Conservation (phyloP, 148 eudicot genomes). For the Rhododendron kiyosumense region DNA sequence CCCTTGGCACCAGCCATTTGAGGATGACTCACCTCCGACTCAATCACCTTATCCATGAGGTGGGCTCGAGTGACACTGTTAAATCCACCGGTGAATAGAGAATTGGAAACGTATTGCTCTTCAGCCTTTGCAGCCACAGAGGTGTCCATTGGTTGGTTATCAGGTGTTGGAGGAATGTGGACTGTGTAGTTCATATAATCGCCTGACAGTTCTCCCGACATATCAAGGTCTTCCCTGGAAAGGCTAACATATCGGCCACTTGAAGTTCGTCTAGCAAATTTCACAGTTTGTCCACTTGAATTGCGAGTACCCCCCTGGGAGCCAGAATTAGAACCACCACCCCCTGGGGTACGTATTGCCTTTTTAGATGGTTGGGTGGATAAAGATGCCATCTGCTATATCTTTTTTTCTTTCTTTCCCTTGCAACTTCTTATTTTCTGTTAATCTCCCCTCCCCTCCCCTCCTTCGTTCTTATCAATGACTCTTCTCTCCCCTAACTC, state of each 20-base stretch:
- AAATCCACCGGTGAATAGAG: constrained; percentile 77
- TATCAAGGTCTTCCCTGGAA: constrained; percentile 64
- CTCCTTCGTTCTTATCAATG: not conserved
- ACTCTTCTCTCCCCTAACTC: not conserved
- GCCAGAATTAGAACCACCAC: not conserved
- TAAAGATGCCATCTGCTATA: constrained; percentile 3
- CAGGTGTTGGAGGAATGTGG: constrained; percentile 76
- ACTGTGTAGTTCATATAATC: constrained; percentile 72
- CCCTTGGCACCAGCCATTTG: constrained; percentile 55
- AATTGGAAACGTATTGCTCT: constrained; percentile 78
- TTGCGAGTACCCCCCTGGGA: constrained; percentile 2
- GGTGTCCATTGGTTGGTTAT: constrained; percentile 75
- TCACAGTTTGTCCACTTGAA: constrained; percentile 43
- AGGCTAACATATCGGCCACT: constrained; percentile 70
- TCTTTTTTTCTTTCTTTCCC: not conserved
- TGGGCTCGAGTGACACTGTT: constrained; percentile 87
- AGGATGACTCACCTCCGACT: constrained; percentile 49
- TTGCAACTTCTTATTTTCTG: not conserved
- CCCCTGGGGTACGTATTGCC: not conserved
- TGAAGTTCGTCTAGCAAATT: constrained; percentile 66
- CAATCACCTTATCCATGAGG: constrained; percentile 79
- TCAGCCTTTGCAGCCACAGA: constrained; percentile 73
- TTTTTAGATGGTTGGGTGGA: constrained; percentile 11
- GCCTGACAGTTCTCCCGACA: constrained; percentile 54
- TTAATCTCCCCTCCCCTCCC: not conserved